phyloP scores from a whole-genome alignment of 208 protist species.

The Herpetomonas samuelpessoai region DNA sequence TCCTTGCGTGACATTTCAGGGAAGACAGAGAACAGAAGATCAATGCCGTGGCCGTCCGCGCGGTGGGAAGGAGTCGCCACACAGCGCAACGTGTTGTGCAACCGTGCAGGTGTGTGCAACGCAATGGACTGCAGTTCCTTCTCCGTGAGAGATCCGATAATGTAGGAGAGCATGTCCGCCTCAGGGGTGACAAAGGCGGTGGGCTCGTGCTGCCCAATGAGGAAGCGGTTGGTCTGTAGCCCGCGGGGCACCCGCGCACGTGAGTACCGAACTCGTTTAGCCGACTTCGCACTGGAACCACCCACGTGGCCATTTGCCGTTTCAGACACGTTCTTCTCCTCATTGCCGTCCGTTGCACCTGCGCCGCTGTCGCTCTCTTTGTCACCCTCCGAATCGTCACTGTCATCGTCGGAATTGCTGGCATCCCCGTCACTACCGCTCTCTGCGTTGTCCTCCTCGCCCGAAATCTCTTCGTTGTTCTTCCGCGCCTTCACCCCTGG shows the following conservation, averaged over 20 bases:
- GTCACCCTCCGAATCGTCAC: not conserved
- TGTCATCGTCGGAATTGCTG: not conserved
- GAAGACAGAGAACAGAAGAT: slow-evolving; percentile 66
- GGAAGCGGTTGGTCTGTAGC: slow-evolving; percentile 53
- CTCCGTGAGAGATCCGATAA: slow-evolving; percentile 75
- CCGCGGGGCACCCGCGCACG: slow-evolving; percentile 43
- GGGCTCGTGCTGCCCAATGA: slow-evolving; percentile 53
- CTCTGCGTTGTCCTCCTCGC: slow-evolving; percentile 7
- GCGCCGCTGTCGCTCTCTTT: not conserved
- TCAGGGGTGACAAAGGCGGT: slow-evolving; percentile 54
- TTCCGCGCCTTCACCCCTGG: not conserved
- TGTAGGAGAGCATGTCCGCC: slow-evolving; percentile 74
- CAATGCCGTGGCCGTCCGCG: slow-evolving; percentile 16
- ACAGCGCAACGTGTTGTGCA: slow-evolving; percentile 69
- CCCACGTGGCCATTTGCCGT: not conserved
- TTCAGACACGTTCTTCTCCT: not conserved
- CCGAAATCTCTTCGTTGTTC: not conserved
- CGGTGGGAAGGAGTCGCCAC: not conserved
- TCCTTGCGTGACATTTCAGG: slow-evolving; percentile 48
- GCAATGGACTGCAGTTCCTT: slow-evolving; percentile 53
- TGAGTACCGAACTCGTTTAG: slow-evolving; percentile 1
- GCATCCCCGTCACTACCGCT: not conserved
- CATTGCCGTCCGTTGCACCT: not conserved
- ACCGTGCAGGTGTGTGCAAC: slow-evolving; percentile 57
- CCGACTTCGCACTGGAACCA: not conserved